phyloP scores from a whole-genome alignment of 1,284 basidiomycete genomes.

The Fomitopsis pinicola region DNA sequence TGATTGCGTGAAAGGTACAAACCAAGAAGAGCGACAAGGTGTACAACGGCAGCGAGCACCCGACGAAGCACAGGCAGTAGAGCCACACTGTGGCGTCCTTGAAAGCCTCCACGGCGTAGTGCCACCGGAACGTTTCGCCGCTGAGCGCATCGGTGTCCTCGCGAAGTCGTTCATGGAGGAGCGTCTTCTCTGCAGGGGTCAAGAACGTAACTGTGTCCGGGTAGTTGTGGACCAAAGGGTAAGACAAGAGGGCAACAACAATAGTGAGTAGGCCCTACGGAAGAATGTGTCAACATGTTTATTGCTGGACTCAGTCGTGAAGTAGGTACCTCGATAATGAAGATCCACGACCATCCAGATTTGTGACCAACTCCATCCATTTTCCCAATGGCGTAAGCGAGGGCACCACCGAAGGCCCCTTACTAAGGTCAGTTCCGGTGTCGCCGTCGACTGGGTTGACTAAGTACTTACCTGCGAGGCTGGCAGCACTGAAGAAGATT shows the following conservation, averaged over 20 bases:
- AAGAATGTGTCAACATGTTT: constrained; percentile 56
- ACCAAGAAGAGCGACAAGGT: constrained; percentile 20
- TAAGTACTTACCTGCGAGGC: constrained; percentile 41
- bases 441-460: neutral
- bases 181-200: constrained; percentile 25
- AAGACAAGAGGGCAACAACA: constrained; percentile 31
- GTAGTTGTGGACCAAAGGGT: constrained; percentile 34
- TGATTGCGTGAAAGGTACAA: neutral
- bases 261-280: constrained; percentile 36
- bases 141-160: constrained; percentile 18
- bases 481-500: constrained; percentile 52
- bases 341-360: constrained; percentile 60
- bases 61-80: constrained; percentile 66
- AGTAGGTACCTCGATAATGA: constrained; percentile 39
- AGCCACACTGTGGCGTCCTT: constrained; percentile 36
- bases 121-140: constrained; percentile 20
- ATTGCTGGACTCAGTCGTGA: constrained; percentile 36
- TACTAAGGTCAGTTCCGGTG: constrained; percentile 8
- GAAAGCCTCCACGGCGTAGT: constrained; percentile 17
- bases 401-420: constrained; percentile 34
- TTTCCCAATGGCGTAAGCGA: constrained; percentile 51
- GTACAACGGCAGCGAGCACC: constrained; percentile 55
- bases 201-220: constrained; percentile 30
- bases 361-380: constrained; percentile 46
- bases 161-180: constrained; percentile 28